Evolutionary conservation across 2,329 filamentous ascomycete species (phyloP).

Genomic region (Pezicula rhizophila): DNA sequence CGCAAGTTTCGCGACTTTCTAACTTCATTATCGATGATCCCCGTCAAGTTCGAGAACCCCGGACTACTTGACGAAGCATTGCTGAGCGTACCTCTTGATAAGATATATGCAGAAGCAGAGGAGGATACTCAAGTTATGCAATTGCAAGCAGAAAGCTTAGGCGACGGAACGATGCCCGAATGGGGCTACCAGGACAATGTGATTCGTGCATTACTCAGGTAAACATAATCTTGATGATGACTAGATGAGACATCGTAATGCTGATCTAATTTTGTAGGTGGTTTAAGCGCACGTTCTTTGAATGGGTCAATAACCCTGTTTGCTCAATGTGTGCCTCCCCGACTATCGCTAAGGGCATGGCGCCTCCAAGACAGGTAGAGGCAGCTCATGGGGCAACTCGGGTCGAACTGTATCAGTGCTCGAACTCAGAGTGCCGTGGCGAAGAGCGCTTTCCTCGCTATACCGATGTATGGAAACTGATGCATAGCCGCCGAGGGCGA

Average conservation of each 20-base stretch:
- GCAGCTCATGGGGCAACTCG: conserved; percentile 78
- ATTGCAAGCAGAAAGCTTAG: conserved; percentile 83
- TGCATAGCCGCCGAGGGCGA: conserved; percentile 80
- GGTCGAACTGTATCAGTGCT: conserved; percentile 89
- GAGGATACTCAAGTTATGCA: conserved; percentile 85
- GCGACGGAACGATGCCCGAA: conserved; percentile 70
- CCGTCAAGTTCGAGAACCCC: conserved; percentile 92
- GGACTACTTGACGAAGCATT: conserved; percentile 90
- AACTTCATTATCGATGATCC: conserved; percentile 78
- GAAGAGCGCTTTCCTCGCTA: conserved; percentile 91
- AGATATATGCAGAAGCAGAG: conserved; percentile 89
- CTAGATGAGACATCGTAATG: conserved; percentile 10
- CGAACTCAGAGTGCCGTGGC: conserved; percentile 63
- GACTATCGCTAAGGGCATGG: conserved; percentile 77
- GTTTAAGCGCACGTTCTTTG: conserved; percentile 94
- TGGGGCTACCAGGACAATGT: conserved; percentile 99
- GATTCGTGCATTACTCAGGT: conserved; percentile 79
- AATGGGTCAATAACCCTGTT: conserved; percentile 94
- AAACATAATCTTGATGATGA: conserved; percentile 27
- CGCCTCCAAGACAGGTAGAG: conserved; percentile 81
- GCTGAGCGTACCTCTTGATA: conserved; percentile 76
- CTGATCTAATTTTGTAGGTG: conserved; percentile 49
- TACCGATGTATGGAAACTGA: conserved; percentile 85
- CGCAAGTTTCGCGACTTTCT: conserved; percentile 77
- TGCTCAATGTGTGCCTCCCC: conserved; percentile 78